These are phyloP conservation scores for Tylopilus balloui DNA, from an alignment of 768 basidiomycete species.

Conservation along the genomic window DNA sequence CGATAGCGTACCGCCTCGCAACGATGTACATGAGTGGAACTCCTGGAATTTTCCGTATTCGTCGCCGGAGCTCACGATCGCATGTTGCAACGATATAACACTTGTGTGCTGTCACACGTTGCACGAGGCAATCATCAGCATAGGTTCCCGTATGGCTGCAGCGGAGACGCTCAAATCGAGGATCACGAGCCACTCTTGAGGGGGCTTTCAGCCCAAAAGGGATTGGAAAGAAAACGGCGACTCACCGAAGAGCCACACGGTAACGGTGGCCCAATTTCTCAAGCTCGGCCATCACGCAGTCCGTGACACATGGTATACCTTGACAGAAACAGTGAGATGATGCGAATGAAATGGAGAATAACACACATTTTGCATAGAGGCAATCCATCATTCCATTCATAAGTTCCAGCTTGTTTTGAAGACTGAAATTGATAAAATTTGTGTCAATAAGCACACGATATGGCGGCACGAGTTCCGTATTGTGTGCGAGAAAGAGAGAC, in stretches of 20 bases:
- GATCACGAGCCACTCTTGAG: slow-evolving; percentile 90
- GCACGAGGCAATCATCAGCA: slow-evolving; percentile 97
- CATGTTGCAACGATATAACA: slow-evolving; percentile 98
- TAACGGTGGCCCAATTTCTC: slow-evolving; percentile 97
- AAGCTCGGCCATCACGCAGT: slow-evolving; percentile 97
- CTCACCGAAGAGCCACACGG: slow-evolving; percentile 88
- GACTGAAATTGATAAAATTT: slow-evolving; percentile 98
- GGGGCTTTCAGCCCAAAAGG: slow-evolving; percentile 5
- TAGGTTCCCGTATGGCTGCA: slow-evolving; percentile 97
- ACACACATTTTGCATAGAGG: slow-evolving; percentile 91
- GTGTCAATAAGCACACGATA: slow-evolving; percentile 98
- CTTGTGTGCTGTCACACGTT: slow-evolving; percentile 90
- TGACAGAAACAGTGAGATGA: slow-evolving; percentile 7
- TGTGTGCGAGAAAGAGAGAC: slow-evolving; percentile 91
- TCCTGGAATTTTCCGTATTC: slow-evolving; percentile 89
- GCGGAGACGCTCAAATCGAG: slow-evolving; percentile 88
- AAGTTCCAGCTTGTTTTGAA: slow-evolving; percentile 97
- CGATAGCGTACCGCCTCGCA: slow-evolving; percentile 87
- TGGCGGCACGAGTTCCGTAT: slow-evolving; percentile 92
- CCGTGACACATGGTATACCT: slow-evolving; percentile 99
- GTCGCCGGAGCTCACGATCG: slow-evolving; percentile 87
- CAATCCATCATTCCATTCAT: slow-evolving; percentile 99
- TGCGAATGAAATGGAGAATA: not conserved
- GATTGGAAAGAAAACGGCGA: not conserved
- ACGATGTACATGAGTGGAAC: slow-evolving; percentile 98